These are phyloP conservation scores for Colletotrichum theobromicola DNA, from an alignment of 2,329 filamentous ascomycete species.

Conservation along the genomic window DNA sequence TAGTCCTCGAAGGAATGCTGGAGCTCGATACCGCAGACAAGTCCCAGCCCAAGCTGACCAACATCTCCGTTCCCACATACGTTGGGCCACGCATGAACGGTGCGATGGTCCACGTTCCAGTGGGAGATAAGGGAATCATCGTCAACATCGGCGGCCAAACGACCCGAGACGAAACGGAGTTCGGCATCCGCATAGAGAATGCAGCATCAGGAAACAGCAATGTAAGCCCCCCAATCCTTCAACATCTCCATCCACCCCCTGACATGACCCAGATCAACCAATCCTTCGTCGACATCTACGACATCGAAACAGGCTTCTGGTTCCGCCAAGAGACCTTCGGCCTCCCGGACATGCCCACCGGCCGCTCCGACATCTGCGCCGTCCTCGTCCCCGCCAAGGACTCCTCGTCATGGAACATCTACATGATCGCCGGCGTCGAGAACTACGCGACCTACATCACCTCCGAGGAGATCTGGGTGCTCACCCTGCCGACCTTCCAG, in stretches of 20 bases:
- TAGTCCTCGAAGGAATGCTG: constrained; percentile 23
- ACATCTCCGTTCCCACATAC: constrained; percentile 23
- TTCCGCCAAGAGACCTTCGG: constrained; percentile 26
- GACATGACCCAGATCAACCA: constrained; percentile 12
- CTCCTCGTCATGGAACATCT: constrained; percentile 24
- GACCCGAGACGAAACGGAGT: constrained; percentile 13
- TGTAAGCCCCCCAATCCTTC: neutral
- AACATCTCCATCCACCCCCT: rapidly evolving
- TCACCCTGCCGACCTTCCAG: constrained; percentile 24
- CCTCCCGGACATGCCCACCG: constrained; percentile 17
- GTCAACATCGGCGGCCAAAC: constrained; percentile 23
- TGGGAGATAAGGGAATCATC: constrained; percentile 21
- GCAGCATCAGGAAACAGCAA: constrained; percentile 1
- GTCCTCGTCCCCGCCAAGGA: constrained; percentile 22
- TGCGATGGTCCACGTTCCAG: constrained; percentile 24
- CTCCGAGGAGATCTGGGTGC: constrained; percentile 6
- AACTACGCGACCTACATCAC: constrained; percentile 19
- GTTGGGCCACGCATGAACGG: constrained; percentile 26
- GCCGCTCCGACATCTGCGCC: constrained; percentile 24
- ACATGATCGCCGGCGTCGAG: constrained; percentile 24
- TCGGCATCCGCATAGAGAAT: neutral
- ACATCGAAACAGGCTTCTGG: constrained; percentile 24
- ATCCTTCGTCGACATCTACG: constrained; percentile 25
- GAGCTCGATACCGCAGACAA: constrained; percentile 17
- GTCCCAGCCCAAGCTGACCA: constrained; percentile 19